Evolutionary conservation across 2,329 filamentous ascomycete species (phyloP).

Genomic region (Microdochium bolleyi): DNA sequence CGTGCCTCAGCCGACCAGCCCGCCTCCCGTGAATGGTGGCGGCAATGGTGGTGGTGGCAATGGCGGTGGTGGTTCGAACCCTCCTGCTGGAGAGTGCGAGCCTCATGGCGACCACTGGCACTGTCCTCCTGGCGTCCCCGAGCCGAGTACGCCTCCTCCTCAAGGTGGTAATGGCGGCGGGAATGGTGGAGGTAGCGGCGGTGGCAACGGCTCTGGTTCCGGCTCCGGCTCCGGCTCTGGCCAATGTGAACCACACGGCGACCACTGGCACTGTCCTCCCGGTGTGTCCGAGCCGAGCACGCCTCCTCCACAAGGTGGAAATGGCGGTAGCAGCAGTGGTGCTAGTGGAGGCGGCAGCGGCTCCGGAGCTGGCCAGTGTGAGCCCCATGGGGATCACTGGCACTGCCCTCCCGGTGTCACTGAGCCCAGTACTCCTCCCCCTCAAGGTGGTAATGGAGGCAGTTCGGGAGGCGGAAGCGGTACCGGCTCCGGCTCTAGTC

Average conservation of each 20-base stretch:
- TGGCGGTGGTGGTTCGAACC: background rate
- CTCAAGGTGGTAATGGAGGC: background rate
- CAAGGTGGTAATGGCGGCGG: background rate
- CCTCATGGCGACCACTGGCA: background rate
- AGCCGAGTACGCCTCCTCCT: background rate
- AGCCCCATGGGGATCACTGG: conserved; percentile 2
- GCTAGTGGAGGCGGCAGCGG: background rate
- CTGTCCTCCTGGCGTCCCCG: background rate
- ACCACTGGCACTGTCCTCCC: conserved; percentile 3
- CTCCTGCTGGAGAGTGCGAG: background rate
- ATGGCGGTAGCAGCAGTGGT: background rate
- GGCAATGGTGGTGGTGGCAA: background rate
- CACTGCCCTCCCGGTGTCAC: conserved; percentile 3
- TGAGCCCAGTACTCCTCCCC: conserved; percentile 4
- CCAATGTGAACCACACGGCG: background rate
- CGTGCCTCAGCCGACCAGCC: conserved; percentile 4
- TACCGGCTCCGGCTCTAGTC: background rate
- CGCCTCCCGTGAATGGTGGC: background rate
- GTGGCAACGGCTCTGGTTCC: too few species aligned
- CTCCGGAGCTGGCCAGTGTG: background rate
- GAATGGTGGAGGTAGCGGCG: background rate
- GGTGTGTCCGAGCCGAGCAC: conserved; percentile 5
- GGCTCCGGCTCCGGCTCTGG: too few species aligned
- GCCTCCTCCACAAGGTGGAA: conserved; percentile 2
- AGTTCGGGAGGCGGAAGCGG: background rate